Base-by-base conservation (phyloP, 352 stramenopile genomes). In the Phytophthora kernoviae region DNA sequence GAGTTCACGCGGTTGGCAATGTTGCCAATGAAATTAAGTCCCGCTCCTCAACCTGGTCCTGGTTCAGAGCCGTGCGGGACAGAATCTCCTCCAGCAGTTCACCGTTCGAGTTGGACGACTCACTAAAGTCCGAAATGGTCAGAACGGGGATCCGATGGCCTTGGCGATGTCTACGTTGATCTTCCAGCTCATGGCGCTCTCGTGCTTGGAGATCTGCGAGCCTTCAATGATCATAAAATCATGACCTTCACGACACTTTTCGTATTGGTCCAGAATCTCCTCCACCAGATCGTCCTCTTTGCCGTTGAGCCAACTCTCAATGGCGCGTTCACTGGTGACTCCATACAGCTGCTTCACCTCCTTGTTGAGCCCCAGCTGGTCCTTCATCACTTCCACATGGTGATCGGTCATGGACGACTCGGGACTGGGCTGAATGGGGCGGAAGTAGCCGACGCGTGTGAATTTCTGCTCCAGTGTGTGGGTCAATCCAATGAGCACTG, bases 151-250 rank as follows among this genome's bases (percentile, higher is more conserved):
- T 8, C 81, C 81, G 7, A 93, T 64, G 20, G 81, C 75, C 43
- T 87, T 89, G 51, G 84, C 84, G 54, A 93, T 84, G 52, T 93
- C 81, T 14, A 81, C 70, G 54, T 93, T 89, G 50, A 93, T 79
- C 47, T 89, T 87, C 84, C 81, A 93, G 68, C 79, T 89, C 75
- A 88, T 82, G 4, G 76, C 70, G 27, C 78, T 80, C 48, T 93
- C 81, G 67, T 86, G 73, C 53, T 85, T 67, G 22, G 79, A 77
- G 37, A 93, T 54, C 48, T 79, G 73, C 8, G 81, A 83, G n/a
- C 84, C 84, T 52, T 93, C 84, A 33, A 93, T 86, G 61, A 93
- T 84, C 75, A 93, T 87, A 50, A 93, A 93, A 68, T 93, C 84
- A 63, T 93, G 82, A 33, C 79, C 63, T 26, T 77, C 42, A 18